These are phyloP conservation scores for Croton setiger DNA, from an alignment of 441 rosid species.

Conservation along the genomic window DNA sequence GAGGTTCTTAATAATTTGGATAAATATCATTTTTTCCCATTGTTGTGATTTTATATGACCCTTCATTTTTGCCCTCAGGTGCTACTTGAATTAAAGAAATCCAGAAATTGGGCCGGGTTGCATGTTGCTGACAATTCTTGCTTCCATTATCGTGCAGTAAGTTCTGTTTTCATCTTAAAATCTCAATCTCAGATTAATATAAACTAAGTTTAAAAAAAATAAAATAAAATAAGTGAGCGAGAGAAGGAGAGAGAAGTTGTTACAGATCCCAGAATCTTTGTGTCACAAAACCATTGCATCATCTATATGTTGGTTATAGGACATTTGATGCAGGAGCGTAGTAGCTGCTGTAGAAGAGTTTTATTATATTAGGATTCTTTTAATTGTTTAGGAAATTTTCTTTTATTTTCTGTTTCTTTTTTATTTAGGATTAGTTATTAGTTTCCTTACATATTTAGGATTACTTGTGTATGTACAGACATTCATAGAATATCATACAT, in stretches of 20 bases:
- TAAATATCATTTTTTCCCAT: neutral
- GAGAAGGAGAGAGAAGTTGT: neutral
- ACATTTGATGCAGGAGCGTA: neutral
- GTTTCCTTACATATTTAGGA: no score
- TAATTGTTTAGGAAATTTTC: no score
- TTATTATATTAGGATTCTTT: no score
- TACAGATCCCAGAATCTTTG: neutral
- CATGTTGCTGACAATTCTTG: constrained; percentile 90
- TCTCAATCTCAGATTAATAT: constrained; percentile 6
- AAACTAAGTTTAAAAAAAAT: neutral
- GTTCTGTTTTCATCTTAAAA: constrained; percentile 24
- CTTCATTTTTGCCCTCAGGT: constrained; percentile 44
- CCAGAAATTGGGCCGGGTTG: constrained; percentile 72
- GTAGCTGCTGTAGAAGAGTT: no score
- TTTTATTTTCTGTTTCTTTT: no score
- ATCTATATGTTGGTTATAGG: neutral
- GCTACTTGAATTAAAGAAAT: constrained; percentile 57
- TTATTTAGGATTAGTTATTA: no score
- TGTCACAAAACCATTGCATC: neutral
- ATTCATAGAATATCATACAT: neutral
- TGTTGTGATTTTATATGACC: constrained; percentile 12
- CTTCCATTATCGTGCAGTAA: constrained; percentile 86
- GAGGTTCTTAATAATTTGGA: neutral
- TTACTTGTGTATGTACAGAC: neutral
- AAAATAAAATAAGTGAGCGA: neutral